Conservation (phyloP, 73 alveolate genomes). For the Urostyla sp. region DNA sequence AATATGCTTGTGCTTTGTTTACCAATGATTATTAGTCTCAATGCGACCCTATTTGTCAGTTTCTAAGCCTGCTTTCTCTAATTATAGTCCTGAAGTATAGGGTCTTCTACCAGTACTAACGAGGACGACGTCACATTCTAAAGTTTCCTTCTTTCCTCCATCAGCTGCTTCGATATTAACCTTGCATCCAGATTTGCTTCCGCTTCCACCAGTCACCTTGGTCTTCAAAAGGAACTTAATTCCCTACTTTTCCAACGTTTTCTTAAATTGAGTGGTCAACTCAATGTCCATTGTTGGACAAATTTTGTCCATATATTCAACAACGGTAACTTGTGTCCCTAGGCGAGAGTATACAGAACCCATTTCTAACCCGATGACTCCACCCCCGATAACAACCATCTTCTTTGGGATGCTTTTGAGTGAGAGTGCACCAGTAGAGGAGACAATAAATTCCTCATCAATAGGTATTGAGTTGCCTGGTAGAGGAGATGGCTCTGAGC, state of each 20-base stretch:
- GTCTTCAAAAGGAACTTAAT: slow-evolving; percentile 87
- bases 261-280: slow-evolving; percentile 82
- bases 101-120: slow-evolving; percentile 95
- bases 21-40: slow-evolving; percentile 57
- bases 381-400: slow-evolving; percentile 95
- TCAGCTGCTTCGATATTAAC: slow-evolving; percentile 81
- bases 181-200: slow-evolving; percentile 69
- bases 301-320: slow-evolving; percentile 87
- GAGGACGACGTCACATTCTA: slow-evolving; percentile 84
- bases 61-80: slow-evolving; percentile 80
- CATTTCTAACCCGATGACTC: slow-evolving; percentile 97
- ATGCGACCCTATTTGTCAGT: slow-evolving; percentile 74
- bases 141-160: slow-evolving; percentile 71
- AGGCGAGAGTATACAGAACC: slow-evolving; percentile 94
- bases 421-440: slow-evolving; percentile 90
- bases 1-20: slow-evolving; percentile 67
- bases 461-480: slow-evolving; percentile 80
- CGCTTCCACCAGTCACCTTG: slow-evolving; percentile 85
- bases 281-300: slow-evolving; percentile 90
- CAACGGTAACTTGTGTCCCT: slow-evolving; percentile 95
- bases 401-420: slow-evolving; percentile 91
- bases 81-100: slow-evolving; percentile 79
- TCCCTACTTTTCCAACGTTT: slow-evolving; percentile 93
- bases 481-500: slow-evolving; percentile 91
- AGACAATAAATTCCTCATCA: slow-evolving; percentile 83